Evolutionary conservation across 176 grass and related monocot genomes (phyloP).

Genomic region (Urochloa ruziziensis): DNA sequence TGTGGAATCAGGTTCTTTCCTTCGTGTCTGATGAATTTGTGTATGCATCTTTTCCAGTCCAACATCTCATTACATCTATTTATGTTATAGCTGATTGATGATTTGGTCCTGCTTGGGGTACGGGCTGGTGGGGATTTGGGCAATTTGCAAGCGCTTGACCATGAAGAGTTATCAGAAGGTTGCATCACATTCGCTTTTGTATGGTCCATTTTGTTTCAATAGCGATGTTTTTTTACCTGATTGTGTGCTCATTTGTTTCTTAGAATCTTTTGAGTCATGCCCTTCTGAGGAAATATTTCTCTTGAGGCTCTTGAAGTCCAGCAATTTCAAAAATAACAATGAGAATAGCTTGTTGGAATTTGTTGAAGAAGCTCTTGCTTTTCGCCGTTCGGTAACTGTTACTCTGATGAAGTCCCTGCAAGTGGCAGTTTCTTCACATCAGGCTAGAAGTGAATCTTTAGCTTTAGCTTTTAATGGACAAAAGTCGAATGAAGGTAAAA

Average conservation of each 20-base stretch:
- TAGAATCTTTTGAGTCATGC: constrained; percentile 65
- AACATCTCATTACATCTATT: constrained; percentile 25
- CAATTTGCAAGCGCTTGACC: constrained; percentile 62
- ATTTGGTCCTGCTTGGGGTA: constrained; percentile 79
- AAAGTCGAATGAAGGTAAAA: constrained; percentile 69
- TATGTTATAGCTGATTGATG: constrained; percentile 83
- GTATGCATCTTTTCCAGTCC: constrained; percentile 10
- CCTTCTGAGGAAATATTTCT: constrained; percentile 87
- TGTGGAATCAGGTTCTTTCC: constrained; percentile 87
- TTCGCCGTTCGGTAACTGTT: constrained; percentile 57
- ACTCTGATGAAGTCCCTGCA: constrained; percentile 79
- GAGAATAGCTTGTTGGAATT: constrained; percentile 39
- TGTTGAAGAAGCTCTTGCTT: constrained; percentile 74
- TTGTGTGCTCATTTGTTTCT: constrained; percentile 36
- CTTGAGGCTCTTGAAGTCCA: constrained; percentile 62
- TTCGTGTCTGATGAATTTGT: constrained; percentile 5
- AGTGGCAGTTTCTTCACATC: constrained; percentile 56
- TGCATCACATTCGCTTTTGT: constrained; percentile 27
- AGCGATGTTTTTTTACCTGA: constrained; percentile 22
- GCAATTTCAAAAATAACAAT: constrained; percentile 27
- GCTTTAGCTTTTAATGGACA: constrained; percentile 57
- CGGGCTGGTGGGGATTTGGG: constrained; percentile 51
- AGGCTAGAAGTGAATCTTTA: constrained; percentile 71
- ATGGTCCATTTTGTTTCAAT: neutral
- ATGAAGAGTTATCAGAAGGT: constrained; percentile 71